A percentile compares a stretch with the other conserved stretches of the same genome.
These are phyloP conservation scores for Clavariopsis aquatica DNA, from an alignment of 495 filamentous ascomycete species.

Conservation along the genomic window DNA sequence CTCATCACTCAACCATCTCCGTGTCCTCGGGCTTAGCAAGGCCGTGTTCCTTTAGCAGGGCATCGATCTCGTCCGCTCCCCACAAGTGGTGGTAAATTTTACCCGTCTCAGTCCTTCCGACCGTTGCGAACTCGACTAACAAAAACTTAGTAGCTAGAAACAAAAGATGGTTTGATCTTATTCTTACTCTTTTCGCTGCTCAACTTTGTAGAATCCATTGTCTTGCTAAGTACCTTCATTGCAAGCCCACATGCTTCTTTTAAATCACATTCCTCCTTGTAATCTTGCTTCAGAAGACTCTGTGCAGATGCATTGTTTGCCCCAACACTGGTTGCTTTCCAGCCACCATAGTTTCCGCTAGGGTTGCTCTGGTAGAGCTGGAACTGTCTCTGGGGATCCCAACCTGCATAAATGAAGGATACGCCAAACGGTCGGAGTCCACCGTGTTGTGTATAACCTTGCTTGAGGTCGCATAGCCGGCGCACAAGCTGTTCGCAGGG, in stretches of 20 bases:
- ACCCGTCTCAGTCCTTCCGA: constrained; percentile 89
- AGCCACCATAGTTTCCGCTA: constrained; percentile 98
- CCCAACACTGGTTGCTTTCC: constrained; percentile 97
- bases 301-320: constrained; percentile 98
- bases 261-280: constrained; percentile 94
- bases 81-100: constrained; percentile 98
- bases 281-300: constrained; percentile 98
- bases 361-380: constrained; percentile 99
- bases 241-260: constrained; percentile 97
- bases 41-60: constrained; percentile 90
- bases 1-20: constrained; percentile 28
- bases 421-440: constrained; percentile 97
- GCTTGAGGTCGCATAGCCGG: constrained; percentile 95
- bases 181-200: constrained; percentile 96
- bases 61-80: constrained; percentile 94
- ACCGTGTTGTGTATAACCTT: constrained; percentile 99
- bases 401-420: constrained; percentile 99
- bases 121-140: constrained; percentile 95
- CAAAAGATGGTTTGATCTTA: background rate
- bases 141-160: constrained; percentile 27
- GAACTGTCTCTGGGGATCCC: constrained; percentile 92
- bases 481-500: constrained; percentile 98
- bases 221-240: constrained; percentile 99
- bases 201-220: constrained; percentile 98
- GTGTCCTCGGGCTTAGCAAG: constrained; percentile 64